A percentile compares a stretch with the other conserved stretches of the same genome.
Conservation (phyloP, 2,329 filamentous ascomycete genomes). For the Diplodia sapinea region DNA sequence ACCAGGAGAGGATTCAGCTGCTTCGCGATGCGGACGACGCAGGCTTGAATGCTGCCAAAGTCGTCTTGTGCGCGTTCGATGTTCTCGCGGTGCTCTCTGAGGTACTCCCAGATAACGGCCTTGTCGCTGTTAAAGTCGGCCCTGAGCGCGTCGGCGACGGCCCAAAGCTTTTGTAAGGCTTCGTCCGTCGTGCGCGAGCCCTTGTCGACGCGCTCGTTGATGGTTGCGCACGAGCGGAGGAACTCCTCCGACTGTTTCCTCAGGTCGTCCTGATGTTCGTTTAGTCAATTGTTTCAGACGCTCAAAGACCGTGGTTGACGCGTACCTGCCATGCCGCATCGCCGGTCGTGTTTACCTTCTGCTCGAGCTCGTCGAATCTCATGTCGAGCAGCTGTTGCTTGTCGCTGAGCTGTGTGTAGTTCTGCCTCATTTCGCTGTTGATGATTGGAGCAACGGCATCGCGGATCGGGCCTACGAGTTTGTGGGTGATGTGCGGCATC, state of each 20-base stretch:
- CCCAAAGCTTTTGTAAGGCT: background rate
- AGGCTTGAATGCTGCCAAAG: background rate
- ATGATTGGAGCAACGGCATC: background rate
- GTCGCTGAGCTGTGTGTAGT: background rate
- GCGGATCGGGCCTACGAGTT: background rate
- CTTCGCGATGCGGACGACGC: background rate
- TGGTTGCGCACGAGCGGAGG: background rate
- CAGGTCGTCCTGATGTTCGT: background rate
- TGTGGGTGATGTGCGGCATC: conserved; percentile 1
- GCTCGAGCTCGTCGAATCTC: background rate
- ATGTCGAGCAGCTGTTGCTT: background rate
- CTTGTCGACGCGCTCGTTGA: background rate
- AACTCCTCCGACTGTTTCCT: background rate
- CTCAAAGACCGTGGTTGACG: background rate
- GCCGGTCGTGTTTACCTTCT: background rate
- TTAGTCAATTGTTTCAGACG: background rate
- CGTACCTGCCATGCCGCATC: background rate
- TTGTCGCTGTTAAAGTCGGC: background rate
- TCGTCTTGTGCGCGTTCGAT: background rate
- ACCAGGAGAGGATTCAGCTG: background rate
- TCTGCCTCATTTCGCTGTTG: background rate
- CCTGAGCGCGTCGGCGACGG: background rate
- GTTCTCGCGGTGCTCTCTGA: background rate
- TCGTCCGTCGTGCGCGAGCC: background rate
- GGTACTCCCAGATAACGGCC: background rate